Conservation (phyloP, 2,329 filamentous ascomycete genomes). For the Hymenoscyphus albidus region DNA sequence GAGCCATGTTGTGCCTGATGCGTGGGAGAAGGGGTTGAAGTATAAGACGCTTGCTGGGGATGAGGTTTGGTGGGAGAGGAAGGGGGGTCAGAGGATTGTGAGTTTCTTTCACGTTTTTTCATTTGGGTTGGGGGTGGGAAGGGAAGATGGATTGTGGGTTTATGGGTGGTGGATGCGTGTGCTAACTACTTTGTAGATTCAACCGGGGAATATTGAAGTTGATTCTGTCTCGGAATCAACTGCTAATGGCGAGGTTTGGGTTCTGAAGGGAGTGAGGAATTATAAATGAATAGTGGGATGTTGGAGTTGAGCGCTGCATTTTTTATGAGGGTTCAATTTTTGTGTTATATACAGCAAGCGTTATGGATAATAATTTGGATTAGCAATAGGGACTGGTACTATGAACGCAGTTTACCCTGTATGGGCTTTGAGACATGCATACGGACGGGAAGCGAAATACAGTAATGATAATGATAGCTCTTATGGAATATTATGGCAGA, state of each 20-base stretch:
- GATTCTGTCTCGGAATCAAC: conserved; percentile 70
- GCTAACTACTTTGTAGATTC: conserved; percentile 48
- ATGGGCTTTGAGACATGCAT: too few species aligned
- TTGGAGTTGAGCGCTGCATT: not conserved
- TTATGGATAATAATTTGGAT: not conserved
- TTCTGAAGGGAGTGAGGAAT: conserved; percentile 51
- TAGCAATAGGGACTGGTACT: not conserved
- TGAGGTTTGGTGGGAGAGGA: conserved; percentile 79
- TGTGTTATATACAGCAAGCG: not conserved
- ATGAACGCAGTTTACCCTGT: too few species aligned
- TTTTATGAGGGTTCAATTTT: not conserved
- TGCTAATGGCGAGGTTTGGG: conserved; percentile 75
- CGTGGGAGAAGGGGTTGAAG: conserved; percentile 68
- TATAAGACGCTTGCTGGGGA: conserved; percentile 62
- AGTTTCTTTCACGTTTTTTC: conserved; percentile 33
- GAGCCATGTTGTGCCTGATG: conserved; percentile 73
- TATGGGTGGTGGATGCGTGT: not conserved
- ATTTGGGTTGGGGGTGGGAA: conserved; percentile 31
- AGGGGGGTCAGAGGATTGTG: conserved; percentile 63
- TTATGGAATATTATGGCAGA: too few species aligned
- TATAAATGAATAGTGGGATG: conserved; percentile 22
- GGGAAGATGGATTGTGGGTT: conserved; percentile 41
- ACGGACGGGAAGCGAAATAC: too few species aligned
- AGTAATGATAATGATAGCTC: too few species aligned
- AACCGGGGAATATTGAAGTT: conserved; percentile 78